Base-by-base conservation (phyloP, 768 basidiomycete genomes). In the Lactarius quietus region DNA sequence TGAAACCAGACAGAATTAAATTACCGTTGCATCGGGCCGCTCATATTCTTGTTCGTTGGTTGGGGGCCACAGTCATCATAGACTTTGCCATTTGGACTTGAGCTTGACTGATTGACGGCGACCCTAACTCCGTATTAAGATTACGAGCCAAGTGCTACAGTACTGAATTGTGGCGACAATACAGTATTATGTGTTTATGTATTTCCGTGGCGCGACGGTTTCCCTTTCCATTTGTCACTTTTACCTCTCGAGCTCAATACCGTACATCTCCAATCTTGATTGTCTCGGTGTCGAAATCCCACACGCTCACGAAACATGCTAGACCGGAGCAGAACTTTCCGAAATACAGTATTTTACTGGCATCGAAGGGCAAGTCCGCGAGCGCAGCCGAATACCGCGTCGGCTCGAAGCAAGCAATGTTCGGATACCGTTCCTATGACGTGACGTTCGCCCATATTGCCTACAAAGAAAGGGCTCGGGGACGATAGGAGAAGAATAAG, bases 381-480 rank as follows among this genome's bases (percentile, higher is more conserved):
- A 14, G 51, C 41, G 65, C 61, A 66, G 39, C 65, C 65, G 65
- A 66, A 58, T 62, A 62, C 33, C 56, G 45, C n/a, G 15, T 54
- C 61, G 65, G 65, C 14, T 62, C 61, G 14, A 66, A 51, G 55
- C 26, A 41, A 57, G 8, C 41, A 20, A 15, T 62, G 52, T 57
- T 62, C 54, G 38, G 64, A 38, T 33, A 10, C 57, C 31, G 52
- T 53, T 33, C 33, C 26, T 29, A 53, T 62, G 61, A 54, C 61
- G 28, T 62, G 65, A 58, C 61, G 31, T 29, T 66, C 28, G 53
- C 36, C 57, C 56, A 28, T 55, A 57, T 58, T 31, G 55, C 29
- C 57, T 61, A 33, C 23, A 38, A 43, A 35, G 38, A 18, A 59
- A 45, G 53, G n/a, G 18, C 48, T 17, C 57, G 36, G 26, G 52